A percentile compares a stretch with the other conserved stretches of the same genome.
Evolutionary conservation across 1,284 basidiomycete genomes (phyloP).

Genomic region (Malassezia yamatoensis): DNA sequence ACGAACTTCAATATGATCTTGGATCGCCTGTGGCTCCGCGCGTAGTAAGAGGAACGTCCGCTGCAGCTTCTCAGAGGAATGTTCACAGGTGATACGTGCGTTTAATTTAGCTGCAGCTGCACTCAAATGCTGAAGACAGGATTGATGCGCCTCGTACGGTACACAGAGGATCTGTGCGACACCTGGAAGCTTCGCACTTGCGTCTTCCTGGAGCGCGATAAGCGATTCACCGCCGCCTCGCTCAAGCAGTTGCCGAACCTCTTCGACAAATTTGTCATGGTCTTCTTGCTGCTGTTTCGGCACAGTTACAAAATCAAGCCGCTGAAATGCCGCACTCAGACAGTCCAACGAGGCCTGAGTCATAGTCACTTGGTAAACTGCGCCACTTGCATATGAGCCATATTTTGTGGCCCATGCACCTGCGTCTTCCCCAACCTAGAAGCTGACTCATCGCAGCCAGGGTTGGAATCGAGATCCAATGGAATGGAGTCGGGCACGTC

Average conservation of each 20-base stretch:
- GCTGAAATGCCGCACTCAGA: neutral
- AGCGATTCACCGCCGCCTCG: constrained; percentile 1
- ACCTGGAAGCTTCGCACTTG: neutral
- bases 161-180: neutral
- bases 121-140: neutral
- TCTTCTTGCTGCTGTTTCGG: neutral
- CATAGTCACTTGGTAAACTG: neutral
- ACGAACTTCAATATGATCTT: constrained; percentile 62
- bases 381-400: neutral
- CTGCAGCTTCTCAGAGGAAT: constrained; percentile 3
- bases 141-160: neutral
- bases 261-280: neutral
- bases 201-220: neutral
- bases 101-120: neutral
- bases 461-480: neutral
- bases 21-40: constrained; percentile 20
- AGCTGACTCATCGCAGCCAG: neutral
- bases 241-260: neutral
- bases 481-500: neutral
- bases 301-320: neutral
- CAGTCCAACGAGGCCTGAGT: neutral
- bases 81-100: neutral
- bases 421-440: neutral
- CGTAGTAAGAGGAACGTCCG: constrained; percentile 22
- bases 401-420: neutral